Evolutionary conservation across 108 stramenopile species (phyloP).

Genomic region (Nannochloropsis granulata): DNA sequence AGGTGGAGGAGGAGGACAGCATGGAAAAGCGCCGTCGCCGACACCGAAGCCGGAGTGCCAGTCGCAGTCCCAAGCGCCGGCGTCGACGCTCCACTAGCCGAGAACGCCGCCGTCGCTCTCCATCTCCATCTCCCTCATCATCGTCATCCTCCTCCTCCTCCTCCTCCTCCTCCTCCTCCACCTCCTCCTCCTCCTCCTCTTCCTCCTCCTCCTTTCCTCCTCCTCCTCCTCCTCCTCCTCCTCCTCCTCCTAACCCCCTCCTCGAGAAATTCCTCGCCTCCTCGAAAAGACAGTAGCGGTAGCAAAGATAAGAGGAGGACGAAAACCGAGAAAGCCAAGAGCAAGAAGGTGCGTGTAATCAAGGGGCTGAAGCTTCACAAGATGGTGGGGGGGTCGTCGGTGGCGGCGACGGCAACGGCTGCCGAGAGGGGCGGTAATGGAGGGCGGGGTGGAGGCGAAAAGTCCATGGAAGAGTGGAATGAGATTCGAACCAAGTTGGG

Average conservation of each 20-base stretch:
- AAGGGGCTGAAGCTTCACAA: slow-evolving; percentile 23
- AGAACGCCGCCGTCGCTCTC: no score
- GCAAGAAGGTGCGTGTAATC: background rate
- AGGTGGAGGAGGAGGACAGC: background rate
- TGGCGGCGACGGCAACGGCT: background rate
- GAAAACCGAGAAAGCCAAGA: background rate
- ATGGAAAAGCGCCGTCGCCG: background rate
- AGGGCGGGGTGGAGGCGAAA: background rate
- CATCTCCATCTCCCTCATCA: no score
- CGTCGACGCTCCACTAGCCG: background rate
- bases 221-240: background rate
- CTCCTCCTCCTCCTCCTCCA: background rate
- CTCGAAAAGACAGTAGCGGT: background rate
- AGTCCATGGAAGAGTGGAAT: slow-evolving; percentile 35
- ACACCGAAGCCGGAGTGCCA: background rate
- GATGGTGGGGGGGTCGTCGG: background rate
- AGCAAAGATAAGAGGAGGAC: background rate
- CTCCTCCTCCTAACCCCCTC: background rate
- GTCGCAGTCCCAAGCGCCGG: background rate
- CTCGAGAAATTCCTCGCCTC: no score
- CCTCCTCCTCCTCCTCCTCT: background rate
- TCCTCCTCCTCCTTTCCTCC: background rate
- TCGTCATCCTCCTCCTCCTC: no score
- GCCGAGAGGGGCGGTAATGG: background rate
- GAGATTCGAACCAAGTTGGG: slow-evolving; percentile 34